Percentiles rank a stretch among this genome's conserved stretches.
Conservation (phyloP, 495 filamentous ascomycete genomes). For the Polyplosphaeria fusca region DNA sequence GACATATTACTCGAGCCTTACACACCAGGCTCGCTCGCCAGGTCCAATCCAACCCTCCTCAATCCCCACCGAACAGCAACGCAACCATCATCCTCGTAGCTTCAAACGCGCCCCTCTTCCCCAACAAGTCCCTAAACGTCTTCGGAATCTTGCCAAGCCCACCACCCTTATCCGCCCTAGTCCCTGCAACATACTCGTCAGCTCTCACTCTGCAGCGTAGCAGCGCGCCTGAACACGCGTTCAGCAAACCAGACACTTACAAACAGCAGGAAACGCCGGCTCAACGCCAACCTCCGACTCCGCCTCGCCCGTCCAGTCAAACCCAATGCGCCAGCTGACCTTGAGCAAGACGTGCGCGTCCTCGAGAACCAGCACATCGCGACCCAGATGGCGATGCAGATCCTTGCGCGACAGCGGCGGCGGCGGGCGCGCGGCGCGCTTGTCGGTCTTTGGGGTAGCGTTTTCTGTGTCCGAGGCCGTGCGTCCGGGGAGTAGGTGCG, state of each 20-base stretch:
- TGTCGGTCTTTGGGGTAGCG: constrained; percentile 1
- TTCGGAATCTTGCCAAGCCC: constrained; percentile 50
- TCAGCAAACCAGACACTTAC: constrained; percentile 37
- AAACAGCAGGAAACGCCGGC: constrained; percentile 50
- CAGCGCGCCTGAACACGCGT: no score
- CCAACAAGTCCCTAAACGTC: constrained; percentile 52
- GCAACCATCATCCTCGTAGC: constrained; percentile 53
- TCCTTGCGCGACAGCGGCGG: constrained; percentile 33
- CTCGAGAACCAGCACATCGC: constrained; percentile 16
- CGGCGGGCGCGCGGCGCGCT: not conserved
- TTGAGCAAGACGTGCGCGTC: constrained; percentile 28
- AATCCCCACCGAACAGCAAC: constrained; percentile 35
- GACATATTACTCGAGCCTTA: no score
- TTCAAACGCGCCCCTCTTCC: constrained; percentile 49
- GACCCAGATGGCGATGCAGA: constrained; percentile 26
- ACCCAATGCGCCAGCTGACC: constrained; percentile 51
- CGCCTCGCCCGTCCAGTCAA: constrained; percentile 65
- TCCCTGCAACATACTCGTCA: constrained; percentile 36
- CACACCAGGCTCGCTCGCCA: no score
- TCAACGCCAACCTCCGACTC: constrained; percentile 49
- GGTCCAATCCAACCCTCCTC: no score
- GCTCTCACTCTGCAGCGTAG: not conserved
- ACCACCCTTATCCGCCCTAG: constrained; percentile 48
- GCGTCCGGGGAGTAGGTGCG: constrained; percentile 27
- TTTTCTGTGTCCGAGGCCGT: constrained; percentile 38